Percentiles rank a stretch among this genome's conserved stretches.
phyloP scores from a whole-genome alignment of 106 monocot genomes.

The Alisma plantagoaquatica region DNA sequence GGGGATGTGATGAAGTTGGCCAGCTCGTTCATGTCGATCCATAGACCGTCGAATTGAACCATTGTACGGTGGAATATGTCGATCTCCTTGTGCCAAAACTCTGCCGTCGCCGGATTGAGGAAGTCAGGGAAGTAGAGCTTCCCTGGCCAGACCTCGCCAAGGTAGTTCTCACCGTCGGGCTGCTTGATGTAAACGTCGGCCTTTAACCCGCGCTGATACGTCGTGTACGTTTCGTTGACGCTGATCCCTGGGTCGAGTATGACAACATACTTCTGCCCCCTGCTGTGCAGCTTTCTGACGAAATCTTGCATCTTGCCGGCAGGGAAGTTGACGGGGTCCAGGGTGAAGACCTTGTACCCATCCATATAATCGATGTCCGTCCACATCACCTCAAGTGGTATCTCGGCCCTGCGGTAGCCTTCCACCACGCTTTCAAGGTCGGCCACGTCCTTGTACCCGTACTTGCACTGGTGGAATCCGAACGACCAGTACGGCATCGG shows the following conservation, averaged over 20 bases:
- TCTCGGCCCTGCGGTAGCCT: conserved; percentile 41
- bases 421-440: conserved; percentile 53
- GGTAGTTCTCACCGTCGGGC: conserved; percentile 24
- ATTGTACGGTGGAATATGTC: conserved; percentile 19
- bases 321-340: conserved; percentile 70
- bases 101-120: conserved; percentile 34
- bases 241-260: conserved; percentile 85
- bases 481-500: conserved; percentile 54
- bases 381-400: conserved; percentile 8
- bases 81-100: conserved; percentile 33
- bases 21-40: conserved; percentile 89
- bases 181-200: conserved; percentile 40
- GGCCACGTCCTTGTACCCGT: conserved; percentile 49
- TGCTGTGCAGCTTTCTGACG: conserved; percentile 42
- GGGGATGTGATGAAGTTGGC: conserved; percentile 59
- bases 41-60: conserved; percentile 63
- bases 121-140: conserved; percentile 65
- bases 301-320: conserved; percentile 36
- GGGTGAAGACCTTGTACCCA: conserved; percentile 65
- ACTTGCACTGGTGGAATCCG: conserved; percentile 76
- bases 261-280: conserved; percentile 65
- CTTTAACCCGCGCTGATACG: conserved; percentile 12
- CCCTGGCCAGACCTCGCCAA: conserved; percentile 62
- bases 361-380: conserved; percentile 54
- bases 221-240: conserved; percentile 29